Conservation (phyloP, 805 yeast genomes). For the Tetrapisispora namnaoensis region DNA sequence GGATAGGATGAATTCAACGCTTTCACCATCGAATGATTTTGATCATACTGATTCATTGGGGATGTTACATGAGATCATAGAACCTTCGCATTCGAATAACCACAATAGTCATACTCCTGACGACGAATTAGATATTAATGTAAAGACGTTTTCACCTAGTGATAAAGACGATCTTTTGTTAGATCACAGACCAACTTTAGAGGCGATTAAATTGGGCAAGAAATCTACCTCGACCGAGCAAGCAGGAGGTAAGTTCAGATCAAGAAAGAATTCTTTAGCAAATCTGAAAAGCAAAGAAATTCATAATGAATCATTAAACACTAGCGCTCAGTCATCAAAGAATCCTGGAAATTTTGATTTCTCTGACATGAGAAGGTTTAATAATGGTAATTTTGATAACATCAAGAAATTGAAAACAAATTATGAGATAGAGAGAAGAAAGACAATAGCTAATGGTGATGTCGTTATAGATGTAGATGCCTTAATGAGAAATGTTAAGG, state of each 20-base stretch:
- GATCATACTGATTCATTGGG: conserved; percentile 29
- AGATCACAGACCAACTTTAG: conserved; percentile 22
- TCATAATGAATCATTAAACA: neutral
- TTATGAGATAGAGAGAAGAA: conserved; percentile 6
- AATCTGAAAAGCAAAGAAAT: neutral
- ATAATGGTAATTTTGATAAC: neutral
- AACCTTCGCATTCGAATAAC: conserved; percentile 2
- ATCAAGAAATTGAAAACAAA: neutral
- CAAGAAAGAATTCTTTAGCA: neutral
- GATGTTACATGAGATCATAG: conserved; percentile 19
- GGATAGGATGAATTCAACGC: neutral
- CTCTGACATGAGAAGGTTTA: neutral
- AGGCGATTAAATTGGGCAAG: neutral
- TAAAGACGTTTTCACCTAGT: conserved; percentile 1
- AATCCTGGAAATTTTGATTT: neutral
- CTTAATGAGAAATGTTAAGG: conserved; percentile 14
- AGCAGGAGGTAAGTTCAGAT: neutral
- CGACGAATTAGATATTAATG: neutral
- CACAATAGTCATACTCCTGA: neutral
- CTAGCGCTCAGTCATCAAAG: neutral
- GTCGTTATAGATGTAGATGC: conserved; percentile 30
- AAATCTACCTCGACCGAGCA: neutral
- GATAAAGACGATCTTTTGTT: conserved; percentile 14
- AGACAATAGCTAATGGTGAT: conserved; percentile 16
- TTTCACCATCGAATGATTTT: conserved; percentile 17